A percentile compares a stretch with the other conserved stretches of the same genome.
These are phyloP conservation scores for Limnanthes douglasii DNA, from an alignment of 345 rosid species.

Conservation along the genomic window DNA sequence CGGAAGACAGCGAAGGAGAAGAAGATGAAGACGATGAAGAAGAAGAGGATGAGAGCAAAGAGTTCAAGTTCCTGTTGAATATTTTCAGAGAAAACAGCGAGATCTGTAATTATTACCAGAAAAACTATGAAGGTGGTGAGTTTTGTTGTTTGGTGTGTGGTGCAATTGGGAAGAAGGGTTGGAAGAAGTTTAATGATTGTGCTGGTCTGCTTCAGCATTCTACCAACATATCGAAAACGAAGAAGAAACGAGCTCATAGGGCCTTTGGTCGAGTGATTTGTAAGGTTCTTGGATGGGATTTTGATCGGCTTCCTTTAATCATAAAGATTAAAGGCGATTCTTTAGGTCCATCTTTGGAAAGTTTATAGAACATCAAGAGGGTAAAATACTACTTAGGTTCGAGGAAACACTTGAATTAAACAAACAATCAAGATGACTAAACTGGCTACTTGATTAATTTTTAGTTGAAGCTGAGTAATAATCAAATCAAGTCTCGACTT, in stretches of 20 bases:
- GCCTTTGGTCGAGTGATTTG: constrained; percentile 56
- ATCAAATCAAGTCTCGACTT: too few species aligned
- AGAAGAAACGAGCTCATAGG: constrained; percentile 38
- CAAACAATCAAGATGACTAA: too few species aligned
- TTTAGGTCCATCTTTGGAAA: constrained; percentile 9
- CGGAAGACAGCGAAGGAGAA: constrained; percentile 18
- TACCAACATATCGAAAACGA: constrained; percentile 22
- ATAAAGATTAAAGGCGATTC: constrained; percentile 20
- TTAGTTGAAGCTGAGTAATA: too few species aligned
- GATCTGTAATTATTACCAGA: constrained; percentile 46
- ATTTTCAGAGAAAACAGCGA: constrained; percentile 30
- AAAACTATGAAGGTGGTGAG: constrained; percentile 28
- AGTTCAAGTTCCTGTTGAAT: constrained; percentile 24
- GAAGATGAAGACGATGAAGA: constrained; percentile 13
- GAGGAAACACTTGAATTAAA: too few species aligned
- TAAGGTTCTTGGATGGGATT: constrained; percentile 69
- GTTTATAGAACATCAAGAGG: too few species aligned
- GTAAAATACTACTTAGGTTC: too few species aligned
- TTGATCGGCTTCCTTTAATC: constrained; percentile 14
- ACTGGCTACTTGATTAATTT: too few species aligned
- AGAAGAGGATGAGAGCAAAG: constrained; percentile 15
- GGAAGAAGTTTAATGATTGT: constrained; percentile 45
- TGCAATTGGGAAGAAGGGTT: constrained; percentile 24
- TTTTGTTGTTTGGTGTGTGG: constrained; percentile 62
- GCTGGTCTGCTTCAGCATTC: constrained; percentile 52